Percentiles rank a stretch among this genome's conserved stretches.
These are phyloP conservation scores for Stagonosporopsis vannaccii DNA, from an alignment of 2,329 filamentous ascomycete species.

Conservation along the genomic window DNA sequence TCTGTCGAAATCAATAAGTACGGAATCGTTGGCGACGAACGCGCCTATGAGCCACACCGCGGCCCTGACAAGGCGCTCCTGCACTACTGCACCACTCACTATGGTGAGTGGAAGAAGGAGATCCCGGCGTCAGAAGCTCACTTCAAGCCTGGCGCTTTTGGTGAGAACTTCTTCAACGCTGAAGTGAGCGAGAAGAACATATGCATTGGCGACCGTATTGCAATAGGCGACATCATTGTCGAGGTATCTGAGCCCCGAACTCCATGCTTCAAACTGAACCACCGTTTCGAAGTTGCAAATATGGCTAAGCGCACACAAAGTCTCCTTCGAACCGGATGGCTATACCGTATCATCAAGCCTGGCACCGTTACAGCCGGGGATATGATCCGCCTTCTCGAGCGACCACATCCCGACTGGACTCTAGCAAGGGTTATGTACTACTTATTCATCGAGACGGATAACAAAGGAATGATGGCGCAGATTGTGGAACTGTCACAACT, in stretches of 20 bases:
- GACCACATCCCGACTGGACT: conserved; percentile 67
- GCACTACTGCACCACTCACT: conserved; percentile 67
- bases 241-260: conserved; percentile 69
- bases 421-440: conserved; percentile 70
- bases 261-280: conserved; percentile 74
- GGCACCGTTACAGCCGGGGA: conserved; percentile 65
- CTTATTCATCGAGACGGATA: conserved; percentile 62
- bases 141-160: conserved; percentile 67
- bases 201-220: conserved; percentile 69
- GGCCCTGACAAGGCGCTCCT: conserved; percentile 70
- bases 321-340: conserved; percentile 68
- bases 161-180: conserved; percentile 68
- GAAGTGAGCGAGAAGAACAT: conserved; percentile 69
- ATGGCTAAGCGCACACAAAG: conserved; percentile 67
- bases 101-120: conserved; percentile 61
- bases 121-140: conserved; percentile 59
- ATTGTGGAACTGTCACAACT: conserved; percentile 56
- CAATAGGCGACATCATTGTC: conserved; percentile 59
- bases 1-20: conserved; percentile 57
- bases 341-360: conserved; percentile 66
- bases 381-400: conserved; percentile 62
- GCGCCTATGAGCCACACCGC: conserved; percentile 68
- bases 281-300: conserved; percentile 69
- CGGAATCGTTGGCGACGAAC: conserved; percentile 67
- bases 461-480: conserved; percentile 57